Conservation (phyloP, 1,284 basidiomycete genomes). For the Cutaneotrichosporon cavernicola region DNA sequence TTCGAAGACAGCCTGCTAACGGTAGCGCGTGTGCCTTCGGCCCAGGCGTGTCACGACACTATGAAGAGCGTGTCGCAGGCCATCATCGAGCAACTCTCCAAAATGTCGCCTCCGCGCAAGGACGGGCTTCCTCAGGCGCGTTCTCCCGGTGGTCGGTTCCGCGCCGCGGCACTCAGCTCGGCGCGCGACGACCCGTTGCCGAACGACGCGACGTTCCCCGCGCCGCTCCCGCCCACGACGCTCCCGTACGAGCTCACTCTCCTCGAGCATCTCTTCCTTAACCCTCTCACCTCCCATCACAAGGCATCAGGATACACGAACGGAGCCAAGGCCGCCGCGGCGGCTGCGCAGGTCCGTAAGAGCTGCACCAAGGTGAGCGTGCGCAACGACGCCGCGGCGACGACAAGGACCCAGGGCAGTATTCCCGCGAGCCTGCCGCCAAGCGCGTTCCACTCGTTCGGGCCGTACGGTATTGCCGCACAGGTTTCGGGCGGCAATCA, state of each 20-base stretch:
- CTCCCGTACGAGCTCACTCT: conserved; percentile 53
- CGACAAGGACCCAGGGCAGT: background rate
- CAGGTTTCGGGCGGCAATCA: conserved; percentile 19
- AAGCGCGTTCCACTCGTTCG: conserved; percentile 36
- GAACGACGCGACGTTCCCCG: conserved; percentile 42
- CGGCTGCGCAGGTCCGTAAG: background rate
- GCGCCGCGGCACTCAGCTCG: conserved; percentile 44
- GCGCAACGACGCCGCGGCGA: background rate
- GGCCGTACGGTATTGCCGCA: conserved; percentile 32
- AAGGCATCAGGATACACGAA: conserved; percentile 53
- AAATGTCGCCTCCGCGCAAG: conserved; percentile 31
- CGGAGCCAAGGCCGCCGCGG: conserved; percentile 28
- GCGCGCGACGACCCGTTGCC: conserved; percentile 47
- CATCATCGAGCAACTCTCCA: conserved; percentile 48
- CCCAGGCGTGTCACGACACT: conserved; percentile 51
- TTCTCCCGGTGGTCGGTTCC: conserved; percentile 33
- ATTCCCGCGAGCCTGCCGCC: conserved; percentile 34
- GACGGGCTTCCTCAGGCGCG: conserved; percentile 21
- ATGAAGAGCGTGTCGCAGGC: conserved; percentile 50
- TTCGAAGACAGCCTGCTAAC: background rate
- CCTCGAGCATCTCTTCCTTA: conserved; percentile 54
- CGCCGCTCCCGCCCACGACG: conserved; percentile 45
- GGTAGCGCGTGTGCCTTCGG: conserved; percentile 51
- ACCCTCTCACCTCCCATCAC: conserved; percentile 52
- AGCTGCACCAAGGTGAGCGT: background rate